Conservation (phyloP, 164 flowering plant species). For the Akebia trifoliata region DNA sequence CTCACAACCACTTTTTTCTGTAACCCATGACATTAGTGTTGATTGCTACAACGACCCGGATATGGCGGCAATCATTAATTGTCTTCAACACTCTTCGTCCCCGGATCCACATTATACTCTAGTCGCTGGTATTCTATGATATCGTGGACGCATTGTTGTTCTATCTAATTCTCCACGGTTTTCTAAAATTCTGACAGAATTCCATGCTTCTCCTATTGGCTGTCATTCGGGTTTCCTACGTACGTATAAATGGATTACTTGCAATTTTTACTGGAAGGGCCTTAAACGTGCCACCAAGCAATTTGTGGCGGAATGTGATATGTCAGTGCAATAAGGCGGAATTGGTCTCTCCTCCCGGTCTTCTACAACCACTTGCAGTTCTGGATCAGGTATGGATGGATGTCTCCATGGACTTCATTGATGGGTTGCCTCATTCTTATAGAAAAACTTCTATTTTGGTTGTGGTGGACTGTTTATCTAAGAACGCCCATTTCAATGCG, state of each 20-base stretch:
- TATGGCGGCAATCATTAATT: no score
- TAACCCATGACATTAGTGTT: no score
- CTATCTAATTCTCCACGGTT: no score
- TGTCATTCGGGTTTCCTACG: not conserved
- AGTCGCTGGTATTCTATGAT: no score
- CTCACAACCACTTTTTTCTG: not conserved
- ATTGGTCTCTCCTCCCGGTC: not conserved
- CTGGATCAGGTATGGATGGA: not conserved
- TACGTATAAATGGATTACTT: not conserved
- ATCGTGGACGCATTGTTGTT: no score
- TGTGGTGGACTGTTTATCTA: not conserved
- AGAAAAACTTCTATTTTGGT: not conserved
- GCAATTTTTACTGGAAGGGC: not conserved
- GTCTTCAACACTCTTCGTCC: no score
- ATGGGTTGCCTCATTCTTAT: not conserved
- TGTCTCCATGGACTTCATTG: conserved; percentile 7
- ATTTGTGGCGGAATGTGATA: not conserved
- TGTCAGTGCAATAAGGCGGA: not conserved
- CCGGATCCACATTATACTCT: no score
- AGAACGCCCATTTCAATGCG: not conserved
- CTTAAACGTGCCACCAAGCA: not conserved
- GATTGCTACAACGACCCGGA: not conserved
- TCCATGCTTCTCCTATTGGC: not conserved
- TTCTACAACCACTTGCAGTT: not conserved
- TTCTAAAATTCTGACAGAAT: not conserved